Evolutionary conservation across 805 yeast genomes (phyloP).

Genomic region (Candida silvatica): DNA sequence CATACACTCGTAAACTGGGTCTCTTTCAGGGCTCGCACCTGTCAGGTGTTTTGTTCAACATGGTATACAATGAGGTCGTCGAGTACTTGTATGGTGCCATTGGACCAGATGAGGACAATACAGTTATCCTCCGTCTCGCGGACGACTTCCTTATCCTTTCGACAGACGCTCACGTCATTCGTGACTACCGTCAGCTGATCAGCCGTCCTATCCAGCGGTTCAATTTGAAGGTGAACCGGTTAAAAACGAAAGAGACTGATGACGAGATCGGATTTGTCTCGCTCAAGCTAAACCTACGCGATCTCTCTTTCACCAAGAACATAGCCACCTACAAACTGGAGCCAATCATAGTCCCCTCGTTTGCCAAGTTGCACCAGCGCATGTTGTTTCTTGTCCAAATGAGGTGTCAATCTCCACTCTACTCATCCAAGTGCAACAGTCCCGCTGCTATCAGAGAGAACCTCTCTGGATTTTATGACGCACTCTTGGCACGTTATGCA

Average conservation of each 20-base stretch:
- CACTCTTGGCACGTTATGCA: conserved; percentile 11
- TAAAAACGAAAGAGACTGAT: conserved; percentile 26
- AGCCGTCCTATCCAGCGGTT: conserved; percentile 32
- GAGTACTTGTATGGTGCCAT: conserved; percentile 18
- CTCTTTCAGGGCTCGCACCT: conserved; percentile 80
- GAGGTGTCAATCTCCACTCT: conserved; percentile 2
- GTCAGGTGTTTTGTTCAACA: conserved; percentile 67
- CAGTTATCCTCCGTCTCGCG: conserved; percentile 54
- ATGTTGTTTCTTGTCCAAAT: conserved; percentile 4
- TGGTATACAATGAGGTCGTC: conserved; percentile 59
- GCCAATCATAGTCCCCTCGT: conserved; percentile 7
- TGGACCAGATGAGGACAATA: conserved; percentile 4
- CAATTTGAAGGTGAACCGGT: conserved; percentile 30
- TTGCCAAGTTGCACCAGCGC: conserved; percentile 13
- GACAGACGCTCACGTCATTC: conserved; percentile 25
- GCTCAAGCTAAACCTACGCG: conserved; percentile 24
- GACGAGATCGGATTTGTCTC: conserved; percentile 33
- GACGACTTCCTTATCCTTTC: conserved; percentile 83
- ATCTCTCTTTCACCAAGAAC: conserved; percentile 28
- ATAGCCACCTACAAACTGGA: conserved; percentile 7
- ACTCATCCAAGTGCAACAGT: conserved; percentile 13
- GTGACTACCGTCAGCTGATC: conserved; percentile 21
- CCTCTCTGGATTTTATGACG: conserved; percentile 8
- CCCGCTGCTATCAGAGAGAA: conserved; percentile 14
- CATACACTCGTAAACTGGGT: conserved; percentile 51